Base-by-base conservation (phyloP, 129 eudicot genomes). In the Arctium lappa region DNA sequence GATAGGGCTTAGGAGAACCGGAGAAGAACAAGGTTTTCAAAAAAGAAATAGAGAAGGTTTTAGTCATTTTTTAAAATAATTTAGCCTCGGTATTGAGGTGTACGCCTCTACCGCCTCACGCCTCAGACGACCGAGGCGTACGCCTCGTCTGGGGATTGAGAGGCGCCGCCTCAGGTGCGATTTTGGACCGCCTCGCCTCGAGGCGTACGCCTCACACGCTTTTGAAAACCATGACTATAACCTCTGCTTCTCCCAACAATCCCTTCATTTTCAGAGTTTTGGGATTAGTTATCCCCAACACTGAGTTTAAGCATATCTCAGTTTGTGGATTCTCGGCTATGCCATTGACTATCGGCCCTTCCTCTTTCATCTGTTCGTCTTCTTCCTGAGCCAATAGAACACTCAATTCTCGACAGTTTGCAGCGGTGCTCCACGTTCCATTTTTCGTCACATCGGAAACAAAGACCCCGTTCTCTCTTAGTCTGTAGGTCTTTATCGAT, bases 381-480 rank as follows among this genome's bases (percentile, higher is more conserved):
- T 68, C 75, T 6, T 36, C 76, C 6, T 34, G 22, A 31, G 36
- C 13, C 8, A 79, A 8, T 6, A 79, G 12, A 11, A 79, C 60
- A 7, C 74, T 38, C 12, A 79, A 40, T 39, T 79, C 82, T 38
- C 34, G 5, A 13, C 81, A 22, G 6, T 27, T 66, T 36, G 50
- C 62, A 62, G 13, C 8, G 56, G 36, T 79, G 37, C 13, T 60
- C 82, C 4, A 34, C 29, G 13, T n/a, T 4, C 33, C 60, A 79
- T 73, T 68, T 79, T 40, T 79, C 74, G 33, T 79, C 82, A 31
- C 75, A 38, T 44, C 75, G 31, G 44, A 53, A 79, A 31, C 76
- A 79, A 1, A 68, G 60, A 12, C 75, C 82, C 82, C 60, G 56
- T 9, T 36, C 56, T 3, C 75, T 16, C 38, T 77, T 77, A 5